Percentiles rank a stretch among this genome's conserved stretches.
phyloP scores from a whole-genome alignment of 495 filamentous ascomycete species.

The Penicillium salamii region DNA sequence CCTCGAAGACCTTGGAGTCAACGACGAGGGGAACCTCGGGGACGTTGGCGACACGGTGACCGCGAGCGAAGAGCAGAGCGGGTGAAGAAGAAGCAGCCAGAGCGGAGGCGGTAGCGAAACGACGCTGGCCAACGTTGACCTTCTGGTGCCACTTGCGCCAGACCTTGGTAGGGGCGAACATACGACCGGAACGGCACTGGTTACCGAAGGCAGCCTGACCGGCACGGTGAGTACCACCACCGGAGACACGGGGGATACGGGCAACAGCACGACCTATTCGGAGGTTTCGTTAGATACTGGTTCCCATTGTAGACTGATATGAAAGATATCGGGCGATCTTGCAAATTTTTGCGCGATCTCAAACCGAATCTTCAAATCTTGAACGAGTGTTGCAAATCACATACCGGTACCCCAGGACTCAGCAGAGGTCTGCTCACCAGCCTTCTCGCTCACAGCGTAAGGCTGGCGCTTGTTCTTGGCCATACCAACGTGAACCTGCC shows the following conservation, averaged over 20 bases:
- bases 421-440: conserved; percentile 98
- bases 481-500: conserved; percentile 93
- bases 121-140: conserved; percentile 96
- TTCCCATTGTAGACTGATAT: not conserved
- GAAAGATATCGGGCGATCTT: not conserved
- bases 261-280: conserved; percentile 90
- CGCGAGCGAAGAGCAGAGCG: conserved; percentile 91
- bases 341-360: conserved; percentile 10
- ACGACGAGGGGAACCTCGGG: conserved; percentile 96
- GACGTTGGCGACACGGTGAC: conserved; percentile 88
- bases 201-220: conserved; percentile 99
- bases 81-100: conserved; percentile 93
- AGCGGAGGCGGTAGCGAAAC: conserved; percentile 95
- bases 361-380: conserved; percentile 3
- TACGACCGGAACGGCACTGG: conserved; percentile 98
- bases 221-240: conserved; percentile 99
- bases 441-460: conserved; percentile 99
- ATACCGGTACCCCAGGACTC: conserved; percentile 99
- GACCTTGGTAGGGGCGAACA: conserved; percentile 99
- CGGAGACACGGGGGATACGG: conserved; percentile 99
- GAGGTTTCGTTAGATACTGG: conserved; percentile 22
- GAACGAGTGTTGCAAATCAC: conserved; percentile 39
- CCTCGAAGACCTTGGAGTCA: conserved; percentile 81
- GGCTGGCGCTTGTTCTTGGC: conserved; percentile 99
- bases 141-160: conserved; percentile 99